phyloP scores from a whole-genome alignment of 2,329 filamentous ascomycete species.

The Fusarium sp. region DNA sequence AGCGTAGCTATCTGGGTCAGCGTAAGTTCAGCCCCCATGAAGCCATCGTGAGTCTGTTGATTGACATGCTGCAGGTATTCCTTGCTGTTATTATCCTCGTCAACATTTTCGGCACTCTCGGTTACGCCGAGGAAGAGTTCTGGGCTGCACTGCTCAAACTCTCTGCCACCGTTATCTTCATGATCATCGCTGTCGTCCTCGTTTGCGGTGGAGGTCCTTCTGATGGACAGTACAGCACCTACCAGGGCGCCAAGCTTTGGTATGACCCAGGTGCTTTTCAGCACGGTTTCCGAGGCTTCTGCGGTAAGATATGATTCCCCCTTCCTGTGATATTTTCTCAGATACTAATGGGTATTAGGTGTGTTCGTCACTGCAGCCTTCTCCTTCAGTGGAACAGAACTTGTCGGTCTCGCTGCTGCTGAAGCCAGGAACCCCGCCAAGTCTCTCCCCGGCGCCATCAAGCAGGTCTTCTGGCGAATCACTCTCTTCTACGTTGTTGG shows the following conservation, averaged over 20 bases:
- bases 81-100: constrained; percentile 59
- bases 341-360: constrained; percentile 8
- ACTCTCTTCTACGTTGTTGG: constrained; percentile 64
- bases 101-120: constrained; percentile 64
- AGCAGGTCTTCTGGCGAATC: constrained; percentile 74
- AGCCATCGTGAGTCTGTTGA: rapidly evolving
- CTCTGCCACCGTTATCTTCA: constrained; percentile 66
- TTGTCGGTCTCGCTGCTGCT: constrained; percentile 77
- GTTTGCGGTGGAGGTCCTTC: constrained; percentile 68
- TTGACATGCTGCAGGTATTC: constrained; percentile 52
- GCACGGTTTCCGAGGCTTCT: constrained; percentile 79
- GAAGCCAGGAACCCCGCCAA: constrained; percentile 75
- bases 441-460: constrained; percentile 81
- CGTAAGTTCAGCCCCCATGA: constrained; percentile 13
- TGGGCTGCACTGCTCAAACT: constrained; percentile 65
- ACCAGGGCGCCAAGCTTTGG: constrained; percentile 61
- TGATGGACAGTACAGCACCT: constrained; percentile 53
- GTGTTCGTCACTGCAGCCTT: constrained; percentile 72
- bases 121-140: constrained; percentile 69
- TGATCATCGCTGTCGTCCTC: constrained; percentile 67
- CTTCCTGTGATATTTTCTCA: rapidly evolving
- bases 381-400: constrained; percentile 75
- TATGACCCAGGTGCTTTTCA: constrained; percentile 65
- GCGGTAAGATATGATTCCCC: constrained; percentile 54
- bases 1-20: constrained; percentile 62